Conservation (phyloP, 306 rosid genomes). For the Dryas drummondii region DNA sequence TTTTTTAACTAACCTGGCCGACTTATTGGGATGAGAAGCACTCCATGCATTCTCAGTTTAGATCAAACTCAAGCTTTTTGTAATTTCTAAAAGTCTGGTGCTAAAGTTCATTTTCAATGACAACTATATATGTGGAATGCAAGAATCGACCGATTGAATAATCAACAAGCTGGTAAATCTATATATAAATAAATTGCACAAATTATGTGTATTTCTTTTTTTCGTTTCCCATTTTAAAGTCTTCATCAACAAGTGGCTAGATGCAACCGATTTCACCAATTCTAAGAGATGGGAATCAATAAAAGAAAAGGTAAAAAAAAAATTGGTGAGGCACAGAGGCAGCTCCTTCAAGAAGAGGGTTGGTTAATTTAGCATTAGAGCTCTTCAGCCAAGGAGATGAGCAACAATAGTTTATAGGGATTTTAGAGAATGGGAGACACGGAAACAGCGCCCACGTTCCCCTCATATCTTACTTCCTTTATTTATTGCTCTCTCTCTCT, state of each 20-base stretch:
- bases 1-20: conserved; percentile 27
- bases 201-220: background rate
- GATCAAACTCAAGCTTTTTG: conserved; percentile 1
- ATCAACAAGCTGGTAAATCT: background rate
- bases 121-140: background rate
- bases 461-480: conserved; percentile 46
- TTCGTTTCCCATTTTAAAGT: conserved; percentile 27
- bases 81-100: conserved; percentile 11
- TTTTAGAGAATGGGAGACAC: conserved; percentile 80
- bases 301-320: conserved; percentile 12
- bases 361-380: conserved; percentile 65
- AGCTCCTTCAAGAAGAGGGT: conserved; percentile 61
- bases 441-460: conserved; percentile 99
- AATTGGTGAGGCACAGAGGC: conserved; percentile 24
- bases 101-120: conserved; percentile 9
- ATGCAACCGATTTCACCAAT: conserved; percentile 36
- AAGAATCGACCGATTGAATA: background rate
- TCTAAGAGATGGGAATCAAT: conserved; percentile 46
- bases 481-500: conserved; percentile 40
- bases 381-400: conserved; percentile 91
- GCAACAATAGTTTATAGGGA: conserved; percentile 37
- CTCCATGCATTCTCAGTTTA: conserved; percentile 8
- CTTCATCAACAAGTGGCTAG: conserved; percentile 44
- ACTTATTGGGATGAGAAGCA: conserved; percentile 9
- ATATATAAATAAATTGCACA: background rate